A percentile compares a stretch with the other conserved stretches of the same genome.
These are phyloP conservation scores for Vaucheria bursata DNA, from an alignment of 352 stramenopile species.

Conservation along the genomic window DNA sequence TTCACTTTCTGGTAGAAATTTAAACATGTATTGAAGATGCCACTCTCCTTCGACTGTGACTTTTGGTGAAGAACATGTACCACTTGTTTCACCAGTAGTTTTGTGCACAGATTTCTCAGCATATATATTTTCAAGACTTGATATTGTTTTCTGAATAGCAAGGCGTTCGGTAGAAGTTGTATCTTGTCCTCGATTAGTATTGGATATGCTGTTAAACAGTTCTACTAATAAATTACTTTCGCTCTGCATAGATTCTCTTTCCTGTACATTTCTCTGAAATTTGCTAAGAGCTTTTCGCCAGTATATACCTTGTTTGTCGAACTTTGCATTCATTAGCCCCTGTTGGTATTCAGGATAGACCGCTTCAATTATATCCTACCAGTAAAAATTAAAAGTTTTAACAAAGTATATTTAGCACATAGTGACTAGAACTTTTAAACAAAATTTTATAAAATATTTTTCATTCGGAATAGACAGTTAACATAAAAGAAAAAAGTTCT, in stretches of 20 bases:
- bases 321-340: conserved; percentile 45
- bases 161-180: conserved; percentile 12
- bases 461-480: no score
- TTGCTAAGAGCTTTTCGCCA: conserved; percentile 24
- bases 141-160: conserved; percentile 36
- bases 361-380: conserved; percentile 36
- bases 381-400: no score
- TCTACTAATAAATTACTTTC: conserved; percentile 33
- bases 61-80: neutral
- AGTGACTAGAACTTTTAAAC: no score
- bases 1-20: neutral
- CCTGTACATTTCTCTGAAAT: conserved; percentile 17
- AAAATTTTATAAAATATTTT: no score
- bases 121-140: conserved; percentile 22
- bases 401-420: no score
- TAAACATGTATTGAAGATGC: conserved; percentile 39
- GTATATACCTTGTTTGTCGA: conserved; percentile 43
- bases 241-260: conserved; percentile 17
- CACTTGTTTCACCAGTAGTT: neutral
- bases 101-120: neutral
- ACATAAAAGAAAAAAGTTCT: no score
- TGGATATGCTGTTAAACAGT: conserved; percentile 31
- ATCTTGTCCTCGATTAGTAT: conserved; percentile 21
- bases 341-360: conserved; percentile 39
- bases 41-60: conserved; percentile 16